Evolutionary conservation across 2,329 filamentous ascomycete genomes (phyloP).

Genomic region (Hypoxylon sp.): DNA sequence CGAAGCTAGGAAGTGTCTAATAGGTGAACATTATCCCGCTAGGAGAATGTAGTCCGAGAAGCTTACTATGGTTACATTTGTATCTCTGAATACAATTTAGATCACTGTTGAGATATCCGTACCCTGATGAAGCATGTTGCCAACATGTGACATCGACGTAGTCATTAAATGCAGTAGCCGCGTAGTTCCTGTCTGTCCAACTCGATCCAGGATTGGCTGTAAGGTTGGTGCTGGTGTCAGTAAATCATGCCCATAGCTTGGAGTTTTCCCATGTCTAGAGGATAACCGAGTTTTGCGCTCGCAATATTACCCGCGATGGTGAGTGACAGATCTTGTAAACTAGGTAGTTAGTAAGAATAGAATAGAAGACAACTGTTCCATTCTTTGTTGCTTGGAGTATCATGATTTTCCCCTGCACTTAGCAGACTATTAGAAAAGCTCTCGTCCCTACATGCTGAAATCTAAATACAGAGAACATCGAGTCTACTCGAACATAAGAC

Average conservation of each 20-base stretch:
- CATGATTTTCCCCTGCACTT: not conserved
- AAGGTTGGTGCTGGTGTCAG: not conserved
- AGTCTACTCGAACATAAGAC: not conserved
- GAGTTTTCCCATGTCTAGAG: not conserved
- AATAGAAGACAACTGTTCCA: not conserved
- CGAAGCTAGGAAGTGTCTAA: not conserved
- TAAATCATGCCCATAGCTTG: not conserved
- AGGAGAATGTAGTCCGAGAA: not conserved
- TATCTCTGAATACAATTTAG: not conserved
- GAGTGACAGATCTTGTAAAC: not conserved
- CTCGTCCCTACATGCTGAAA: not conserved
- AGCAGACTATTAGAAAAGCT: not conserved
- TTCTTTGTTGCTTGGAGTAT: not conserved
- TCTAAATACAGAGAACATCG: not conserved
- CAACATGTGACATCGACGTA: conserved; percentile 8
- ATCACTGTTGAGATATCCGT: not conserved
- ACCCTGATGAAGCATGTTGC: conserved; percentile 4
- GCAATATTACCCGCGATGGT: not conserved
- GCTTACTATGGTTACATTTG: conserved; percentile 1
- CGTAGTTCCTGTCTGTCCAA: not conserved
- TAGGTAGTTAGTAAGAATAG: not conserved
- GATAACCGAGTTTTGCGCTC: too few species aligned
- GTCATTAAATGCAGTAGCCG: not conserved
- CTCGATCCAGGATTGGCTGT: not conserved
- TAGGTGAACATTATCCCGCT: not conserved